Base-by-base conservation (phyloP, 2,329 filamentous ascomycete species). In the Alternaria dauci region DNA sequence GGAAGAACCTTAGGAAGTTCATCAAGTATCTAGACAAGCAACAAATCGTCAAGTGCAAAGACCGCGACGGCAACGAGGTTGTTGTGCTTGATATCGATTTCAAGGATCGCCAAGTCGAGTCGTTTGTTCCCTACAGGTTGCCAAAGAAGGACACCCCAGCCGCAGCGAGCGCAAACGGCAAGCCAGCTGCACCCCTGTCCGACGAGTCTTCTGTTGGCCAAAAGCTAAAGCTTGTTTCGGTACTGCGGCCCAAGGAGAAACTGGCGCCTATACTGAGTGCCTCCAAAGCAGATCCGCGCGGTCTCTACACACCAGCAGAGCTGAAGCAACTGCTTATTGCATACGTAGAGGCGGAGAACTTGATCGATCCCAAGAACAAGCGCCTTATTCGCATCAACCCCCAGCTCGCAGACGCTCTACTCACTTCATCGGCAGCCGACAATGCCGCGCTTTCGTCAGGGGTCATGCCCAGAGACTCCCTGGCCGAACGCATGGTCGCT, bases 1-100 rank as follows among this genome's bases (percentile, higher is more conserved):
- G 87, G 86, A 91, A 91, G 78, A 90, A 86, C 62, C 84, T 88
- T 61, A 88, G 87, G 71, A 91, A 89, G 66, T 90, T 91, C 73
- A 85, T 91, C 76, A 91, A 90, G 68, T 81, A 85, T 54, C 80
- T 91, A 9, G 88, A 90, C 74, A 91, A 90, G 74, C 80, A 86
- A 48, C 74, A 81, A 18, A 79, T 90, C n/a, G 76, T 89, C 66
- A 89, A 88, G 69, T 84, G 83, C 46, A 91, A 91, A 72, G 88
- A 90, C 51, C 83, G 86, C 36, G 86, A 85, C 62, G 87, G 87
- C 5, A 85, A 88, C 36, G 88, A 91, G 71, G 87, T 86, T 0
- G 83, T 89, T 11, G 86, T 91, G 51, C 65, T 86, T 16, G 88
- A 90, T 66, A 84, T 90, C 48, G 88, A 90, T 71, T 91, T 90